Evolutionary conservation across 1,139 yeast species (phyloP).

Genomic region (Debaryomycetaceae sp.): DNA sequence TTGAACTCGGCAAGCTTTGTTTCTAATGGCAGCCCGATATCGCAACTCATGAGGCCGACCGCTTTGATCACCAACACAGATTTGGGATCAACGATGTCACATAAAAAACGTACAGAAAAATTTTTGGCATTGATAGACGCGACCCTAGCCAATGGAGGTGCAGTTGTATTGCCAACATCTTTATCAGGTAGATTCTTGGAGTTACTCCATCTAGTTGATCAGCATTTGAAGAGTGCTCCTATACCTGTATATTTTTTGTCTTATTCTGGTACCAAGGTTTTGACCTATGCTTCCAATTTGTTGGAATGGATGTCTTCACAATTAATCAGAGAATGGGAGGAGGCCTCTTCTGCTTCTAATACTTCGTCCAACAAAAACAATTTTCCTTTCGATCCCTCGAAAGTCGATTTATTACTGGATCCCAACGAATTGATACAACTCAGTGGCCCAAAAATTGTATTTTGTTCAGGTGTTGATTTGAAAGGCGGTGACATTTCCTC

Average conservation of each 20-base stretch:
- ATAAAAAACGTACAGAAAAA: conserved; percentile 61
- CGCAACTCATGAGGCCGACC: conserved; percentile 73
- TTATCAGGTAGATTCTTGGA: conserved; percentile 84
- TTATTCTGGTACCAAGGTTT: conserved; percentile 73
- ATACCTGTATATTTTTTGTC: conserved; percentile 74
- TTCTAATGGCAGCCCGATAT: conserved; percentile 50
- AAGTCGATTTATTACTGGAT: conserved; percentile 53
- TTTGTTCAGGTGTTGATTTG: conserved; percentile 73
- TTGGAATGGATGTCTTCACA: conserved; percentile 93
- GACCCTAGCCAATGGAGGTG: conserved; percentile 67
- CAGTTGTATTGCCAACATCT: conserved; percentile 79
- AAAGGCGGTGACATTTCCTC: conserved; percentile 63
- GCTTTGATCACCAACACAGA: conserved; percentile 77
- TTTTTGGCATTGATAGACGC: conserved; percentile 63
- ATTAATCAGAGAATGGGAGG: conserved; percentile 79
- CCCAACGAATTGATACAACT: conserved; percentile 54
- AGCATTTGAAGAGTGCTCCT: conserved; percentile 51
- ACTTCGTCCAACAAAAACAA: conserved; percentile 43
- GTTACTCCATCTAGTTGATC: conserved; percentile 66
- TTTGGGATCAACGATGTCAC: conserved; percentile 64
- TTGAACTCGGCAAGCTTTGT: conserved; percentile 76
- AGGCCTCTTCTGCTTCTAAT: conserved; percentile 21
- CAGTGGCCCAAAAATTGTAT: conserved; percentile 75
- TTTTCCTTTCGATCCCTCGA: conserved; percentile 71
- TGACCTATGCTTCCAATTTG: conserved; percentile 83